Evolutionary conservation across 345 rosid genomes (phyloP).

Genomic region (Passiflora organensis): DNA sequence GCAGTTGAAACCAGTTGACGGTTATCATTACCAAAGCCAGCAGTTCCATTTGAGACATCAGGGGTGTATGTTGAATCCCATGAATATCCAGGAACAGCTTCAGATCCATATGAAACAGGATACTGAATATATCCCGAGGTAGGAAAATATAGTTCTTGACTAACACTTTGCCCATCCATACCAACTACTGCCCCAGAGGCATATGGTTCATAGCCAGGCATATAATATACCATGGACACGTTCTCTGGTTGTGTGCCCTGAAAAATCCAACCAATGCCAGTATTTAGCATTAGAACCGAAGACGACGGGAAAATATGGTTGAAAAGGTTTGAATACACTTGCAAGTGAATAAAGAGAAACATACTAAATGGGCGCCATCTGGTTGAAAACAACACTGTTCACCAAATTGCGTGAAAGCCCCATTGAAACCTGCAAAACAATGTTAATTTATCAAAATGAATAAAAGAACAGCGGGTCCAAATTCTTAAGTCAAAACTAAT

Average conservation of each 20-base stretch:
- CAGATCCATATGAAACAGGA: conserved; percentile 46
- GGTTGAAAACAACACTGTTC: conserved; percentile 35
- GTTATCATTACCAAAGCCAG: conserved; percentile 30
- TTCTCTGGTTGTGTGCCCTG: conserved; percentile 46
- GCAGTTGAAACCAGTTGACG: conserved; percentile 25
- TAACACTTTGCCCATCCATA: conserved; percentile 36
- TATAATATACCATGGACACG: conserved; percentile 43
- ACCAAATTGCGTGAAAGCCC: conserved; percentile 31
- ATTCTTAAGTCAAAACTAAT: too few relatives aligned
- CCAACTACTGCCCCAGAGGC: conserved; percentile 33
- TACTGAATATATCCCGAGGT: conserved; percentile 33
- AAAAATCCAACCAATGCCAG: conserved; percentile 4
- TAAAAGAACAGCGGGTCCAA: too few relatives aligned
- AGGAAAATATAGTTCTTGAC: conserved; percentile 40
- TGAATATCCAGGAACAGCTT: conserved; percentile 40
- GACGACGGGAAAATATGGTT: neutral
- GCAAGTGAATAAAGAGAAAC: conserved; percentile 15
- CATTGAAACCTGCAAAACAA: conserved; percentile 44
- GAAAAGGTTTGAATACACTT: too few relatives aligned
- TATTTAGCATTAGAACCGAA: neutral
- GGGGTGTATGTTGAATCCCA: conserved; percentile 42
- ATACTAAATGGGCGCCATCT: conserved; percentile 35
- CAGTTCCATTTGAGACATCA: too few relatives aligned
- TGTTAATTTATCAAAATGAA: neutral
- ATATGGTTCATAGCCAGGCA: conserved; percentile 45